Evolutionary conservation across 2,329 filamentous ascomycete species (phyloP).

Genomic region (Endoconidiophora polonica): DNA sequence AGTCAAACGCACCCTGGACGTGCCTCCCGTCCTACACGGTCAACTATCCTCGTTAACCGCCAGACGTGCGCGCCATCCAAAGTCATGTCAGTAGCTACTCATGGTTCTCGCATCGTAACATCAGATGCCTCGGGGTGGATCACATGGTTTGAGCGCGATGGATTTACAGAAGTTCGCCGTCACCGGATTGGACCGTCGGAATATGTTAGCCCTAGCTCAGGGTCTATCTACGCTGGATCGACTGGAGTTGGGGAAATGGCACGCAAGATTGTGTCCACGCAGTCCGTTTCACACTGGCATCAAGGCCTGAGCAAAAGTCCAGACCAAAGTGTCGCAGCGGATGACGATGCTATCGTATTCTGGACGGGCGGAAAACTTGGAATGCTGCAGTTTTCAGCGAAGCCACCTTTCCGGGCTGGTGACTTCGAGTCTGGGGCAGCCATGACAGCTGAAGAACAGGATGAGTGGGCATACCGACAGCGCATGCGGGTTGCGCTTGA

Average conservation of each 20-base stretch:
- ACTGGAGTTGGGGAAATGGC: constrained; percentile 53
- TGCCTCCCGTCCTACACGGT: background rate
- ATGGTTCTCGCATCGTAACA: constrained; percentile 67
- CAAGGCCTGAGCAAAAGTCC: background rate
- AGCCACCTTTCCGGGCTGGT: constrained; percentile 30
- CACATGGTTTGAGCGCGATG: constrained; percentile 85
- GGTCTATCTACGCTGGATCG: constrained; percentile 35
- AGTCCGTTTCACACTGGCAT: constrained; percentile 20
- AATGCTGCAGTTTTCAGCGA: constrained; percentile 45
- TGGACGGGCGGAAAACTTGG: constrained; percentile 83
- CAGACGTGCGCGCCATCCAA: constrained; percentile 70
- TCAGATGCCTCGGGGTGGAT: constrained; percentile 71
- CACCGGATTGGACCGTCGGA: constrained; percentile 40
- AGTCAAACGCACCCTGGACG: constrained; percentile 2
- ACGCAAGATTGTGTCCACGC: constrained; percentile 57
- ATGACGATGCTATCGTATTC: constrained; percentile 55
- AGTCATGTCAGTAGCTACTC: constrained; percentile 62
- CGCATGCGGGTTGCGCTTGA: constrained; percentile 61
- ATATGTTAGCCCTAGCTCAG: constrained; percentile 21
- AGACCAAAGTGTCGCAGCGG: constrained; percentile 18
- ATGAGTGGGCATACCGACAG: constrained; percentile 41
- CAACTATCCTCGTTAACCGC: constrained; percentile 37
- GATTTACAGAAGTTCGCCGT: constrained; percentile 41
- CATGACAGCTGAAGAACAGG: constrained; percentile 29
- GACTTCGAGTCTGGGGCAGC: constrained; percentile 33